These are phyloP conservation scores for Davidsoniella virescens DNA, from an alignment of 2,329 filamentous ascomycete genomes.

Conservation along the genomic window DNA sequence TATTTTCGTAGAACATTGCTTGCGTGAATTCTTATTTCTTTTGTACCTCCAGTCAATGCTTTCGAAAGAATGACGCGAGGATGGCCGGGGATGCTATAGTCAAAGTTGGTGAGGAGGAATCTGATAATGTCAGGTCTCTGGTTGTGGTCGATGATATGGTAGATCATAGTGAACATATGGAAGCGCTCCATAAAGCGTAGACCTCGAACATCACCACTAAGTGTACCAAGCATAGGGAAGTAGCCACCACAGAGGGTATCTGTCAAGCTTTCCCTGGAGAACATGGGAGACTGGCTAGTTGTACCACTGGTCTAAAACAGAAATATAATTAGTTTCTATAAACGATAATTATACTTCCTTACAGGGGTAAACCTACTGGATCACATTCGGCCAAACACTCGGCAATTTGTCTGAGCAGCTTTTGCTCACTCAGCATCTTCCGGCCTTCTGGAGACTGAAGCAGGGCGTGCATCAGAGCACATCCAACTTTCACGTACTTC, in stretches of 20 bases:
- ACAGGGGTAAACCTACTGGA: conserved; percentile 37
- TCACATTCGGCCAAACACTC: conserved; percentile 94
- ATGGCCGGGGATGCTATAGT: conserved; percentile 79
- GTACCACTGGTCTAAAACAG: conserved; percentile 44
- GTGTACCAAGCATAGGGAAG: conserved; percentile 75
- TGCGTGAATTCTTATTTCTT: conserved; percentile 78
- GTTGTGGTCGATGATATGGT: conserved; percentile 86
- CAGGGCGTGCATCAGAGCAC: conserved; percentile 71
- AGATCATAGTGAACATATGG: conserved; percentile 99
- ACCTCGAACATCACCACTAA: conserved; percentile 70
- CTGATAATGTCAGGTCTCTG: conserved; percentile 86
- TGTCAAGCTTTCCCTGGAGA: conserved; percentile 66
- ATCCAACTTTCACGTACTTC: conserved; percentile 81
- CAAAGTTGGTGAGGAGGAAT: conserved; percentile 74
- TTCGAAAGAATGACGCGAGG: conserved; percentile 86
- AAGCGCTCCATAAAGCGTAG: conserved; percentile 83
- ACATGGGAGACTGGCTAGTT: conserved; percentile 68
- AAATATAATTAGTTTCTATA: background rate
- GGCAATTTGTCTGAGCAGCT: conserved; percentile 80
- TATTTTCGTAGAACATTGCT: conserved; percentile 81
- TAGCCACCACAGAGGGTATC: conserved; percentile 87
- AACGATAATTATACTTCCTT: background rate
- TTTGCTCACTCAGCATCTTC: conserved; percentile 77
- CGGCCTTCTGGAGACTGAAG: conserved; percentile 74
- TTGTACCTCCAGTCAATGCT: conserved; percentile 77